phyloP scores from a whole-genome alignment of 352 stramenopile species.

The Phytophthora lateralis region DNA sequence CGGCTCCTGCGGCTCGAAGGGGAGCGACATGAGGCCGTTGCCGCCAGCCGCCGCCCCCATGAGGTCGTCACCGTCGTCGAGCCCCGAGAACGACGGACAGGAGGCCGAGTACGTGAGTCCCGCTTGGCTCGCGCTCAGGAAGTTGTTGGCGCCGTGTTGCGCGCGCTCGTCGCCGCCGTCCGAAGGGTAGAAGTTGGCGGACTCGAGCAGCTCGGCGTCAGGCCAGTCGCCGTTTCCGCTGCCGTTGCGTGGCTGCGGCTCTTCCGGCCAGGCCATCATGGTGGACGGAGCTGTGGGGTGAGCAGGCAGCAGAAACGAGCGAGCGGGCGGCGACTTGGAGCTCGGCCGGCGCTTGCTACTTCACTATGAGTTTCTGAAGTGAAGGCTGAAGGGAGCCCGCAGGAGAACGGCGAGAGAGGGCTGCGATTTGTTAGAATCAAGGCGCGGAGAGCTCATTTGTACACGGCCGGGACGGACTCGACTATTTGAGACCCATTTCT shows the following conservation, averaged over 20 bases:
- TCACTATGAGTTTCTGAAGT: constrained; percentile 35
- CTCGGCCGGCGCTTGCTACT: constrained; percentile 11
- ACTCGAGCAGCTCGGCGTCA: constrained; percentile 32
- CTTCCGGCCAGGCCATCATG: constrained; percentile 48
- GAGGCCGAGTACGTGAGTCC: constrained; percentile 73
- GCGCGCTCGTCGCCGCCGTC: constrained; percentile 30
- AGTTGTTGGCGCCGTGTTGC: constrained; percentile 38
- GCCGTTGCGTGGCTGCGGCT: constrained; percentile 21
- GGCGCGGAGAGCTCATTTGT: constrained; percentile 9
- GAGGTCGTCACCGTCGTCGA: constrained; percentile 63
- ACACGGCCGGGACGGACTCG: constrained; percentile 3
- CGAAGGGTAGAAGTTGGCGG: constrained; percentile 25
- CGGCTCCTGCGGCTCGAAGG: constrained; percentile 32
- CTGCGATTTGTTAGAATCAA: constrained; percentile 26
- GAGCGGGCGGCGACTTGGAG: constrained; percentile 1
- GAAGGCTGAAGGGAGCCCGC: constrained; percentile 2
- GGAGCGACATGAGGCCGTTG: constrained; percentile 31
- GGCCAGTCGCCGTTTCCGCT: constrained; percentile 22
- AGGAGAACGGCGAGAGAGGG: constrained; percentile 10
- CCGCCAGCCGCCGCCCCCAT: constrained; percentile 41
- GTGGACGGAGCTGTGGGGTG: not conserved
- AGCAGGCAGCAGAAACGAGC: not conserved
- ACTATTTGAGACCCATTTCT: not conserved
- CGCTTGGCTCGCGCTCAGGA: constrained; percentile 21
- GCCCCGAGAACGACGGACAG: constrained; percentile 72